Evolutionary conservation across 306 rosid species (phyloP), one percentile per base, ranked within the genome.

Genomic region (Lablab purpureus): DNA sequence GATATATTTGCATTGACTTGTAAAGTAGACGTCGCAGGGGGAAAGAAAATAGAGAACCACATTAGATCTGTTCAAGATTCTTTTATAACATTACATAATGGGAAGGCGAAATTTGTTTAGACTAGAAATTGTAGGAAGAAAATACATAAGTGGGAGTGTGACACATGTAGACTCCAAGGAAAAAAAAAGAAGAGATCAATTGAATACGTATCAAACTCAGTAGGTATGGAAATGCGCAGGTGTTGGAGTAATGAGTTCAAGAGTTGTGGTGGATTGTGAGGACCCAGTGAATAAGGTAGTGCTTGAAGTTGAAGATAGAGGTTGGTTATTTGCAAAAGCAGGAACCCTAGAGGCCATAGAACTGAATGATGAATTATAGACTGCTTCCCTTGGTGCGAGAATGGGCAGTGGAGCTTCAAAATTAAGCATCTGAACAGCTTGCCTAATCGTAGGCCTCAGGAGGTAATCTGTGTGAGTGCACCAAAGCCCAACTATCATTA

Each of bases 211-310:
- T 51, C 7, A 73, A 51, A 12, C 45, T 36, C 34, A 66, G 43
- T 11, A 27, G 3, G 81, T 79, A 80, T 77, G 90, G 65, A 86
- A 85, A 83, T 85, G 86, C 64, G 83, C 83, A 80, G 94, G 83
- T 59, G 82, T 2, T 27, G 81, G 69, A 62, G 82, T 70, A 70
- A 76, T 51, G 30, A 75, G 13, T 15, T 64, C 73, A 47, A 47
- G 11, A 46, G 75, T 25, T 11, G 30, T 30, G 71, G 28, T 75
- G 0, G 84, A 75, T 32, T 75, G 75, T 22, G 87, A 84, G n/a
- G 87, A 84, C 4, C 58, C 79, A 7, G 81, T 68, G 41, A 17
- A 5, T 5, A 49, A 28, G 54, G 56, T 60, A 68, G 25, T 45
- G 62, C 40, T 69, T 68, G 77, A 75, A 74, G 66, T 50, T 60